Evolutionary conservation across 345 rosid genomes (phyloP), one percentile per base, ranked within the genome.

Genomic region (Jatropha curcas): DNA sequence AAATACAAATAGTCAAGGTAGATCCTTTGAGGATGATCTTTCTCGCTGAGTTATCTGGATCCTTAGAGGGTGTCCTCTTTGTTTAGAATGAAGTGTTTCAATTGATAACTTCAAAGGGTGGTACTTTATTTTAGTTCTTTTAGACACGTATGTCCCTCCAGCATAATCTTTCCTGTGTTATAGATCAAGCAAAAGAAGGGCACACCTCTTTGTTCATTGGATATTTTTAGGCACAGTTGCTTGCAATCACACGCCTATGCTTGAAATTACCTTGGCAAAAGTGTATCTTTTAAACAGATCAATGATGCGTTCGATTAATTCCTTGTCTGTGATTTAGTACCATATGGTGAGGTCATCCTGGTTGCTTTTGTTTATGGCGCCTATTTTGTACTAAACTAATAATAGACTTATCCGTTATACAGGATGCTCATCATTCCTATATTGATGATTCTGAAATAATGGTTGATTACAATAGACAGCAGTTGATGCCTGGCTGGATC

Each of bases 401-500:
- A 28, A 45, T 27, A 37, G 11, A 14, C 5, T 62, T 46, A 27
- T 57, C 34, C 12, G 61, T 12, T 65, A 24, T 31, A 67, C 82
- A 92, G 99, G 93, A 90, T 66, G 97, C 94, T 50, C 90, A 95
- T 74, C 98, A 88, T 82, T 84, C 96, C 11, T 34, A 79, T 25
- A 81, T 95, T 30, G 97, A 94, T 76, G 92, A 86, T 71, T 77
- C 81, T 37, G 96, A 90, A 84, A 81, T 92, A 80, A 80, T 90
- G 71, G 98, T 91, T 79, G 99, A 92, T 85, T 95, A 90, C 77
- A 85, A 85, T 79, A 73, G 98, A 56, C 98, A 95, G 67, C 92
- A 84, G 66, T 60, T 92, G 79, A 92, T 95, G 98, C 93, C 92
- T 24, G 99, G 99, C 24, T 95, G 98, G 98, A 90, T 95, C 76